Base-by-base conservation (phyloP, 345 rosid genomes). In the Passiflora organensis region DNA sequence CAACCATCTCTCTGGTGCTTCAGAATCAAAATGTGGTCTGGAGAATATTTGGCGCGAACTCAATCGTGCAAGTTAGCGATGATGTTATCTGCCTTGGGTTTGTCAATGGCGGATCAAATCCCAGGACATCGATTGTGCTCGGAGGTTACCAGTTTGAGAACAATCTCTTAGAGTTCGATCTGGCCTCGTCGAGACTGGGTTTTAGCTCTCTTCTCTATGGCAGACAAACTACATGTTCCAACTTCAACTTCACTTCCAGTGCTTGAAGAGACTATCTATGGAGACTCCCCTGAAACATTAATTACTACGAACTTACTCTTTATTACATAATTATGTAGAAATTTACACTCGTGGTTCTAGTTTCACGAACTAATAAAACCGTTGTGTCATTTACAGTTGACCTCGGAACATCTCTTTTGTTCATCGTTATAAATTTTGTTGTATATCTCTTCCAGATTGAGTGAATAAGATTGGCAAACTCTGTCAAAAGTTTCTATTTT, bases 61-160 rank as follows among this genome's bases (percentile, higher is more conserved):
- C 75, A 15, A 66, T 74, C 43, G 75, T 70, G 20, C 37, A 58
- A n/a, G 64, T 70, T 2, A 46, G 48, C 10, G 44, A 66, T 10
- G n/a, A 52, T 10, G 70, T 66, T 1, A 0, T 65, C 52, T 76
- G 76, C 18, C 17, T 76, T 1, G 80, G 68, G 28, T 16, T 76
- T 18, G 44, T 76, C 13, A 56, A 71, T 43, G 76, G 76, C 20
- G 76, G 76, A 2, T 10, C 11, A 15, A 32, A 56, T 2, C 43
- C 70, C 10, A 59, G 43, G 23, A 55, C 67, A 12, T 49, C 72
- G 0, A 55, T 74, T 5, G 72, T 74, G 11, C 23, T 70, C 1
- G 75, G 72, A 43, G 78, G 57, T 9, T 52, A 63, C 56, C 79
- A 70, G 44, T 6, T 75, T 21, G 73, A 74, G 41, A 55, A 75